Percentiles rank a stretch among this genome's conserved stretches.
Conservation (phyloP, 2,329 filamentous ascomycete genomes). For the Trichophyton simii region DNA sequence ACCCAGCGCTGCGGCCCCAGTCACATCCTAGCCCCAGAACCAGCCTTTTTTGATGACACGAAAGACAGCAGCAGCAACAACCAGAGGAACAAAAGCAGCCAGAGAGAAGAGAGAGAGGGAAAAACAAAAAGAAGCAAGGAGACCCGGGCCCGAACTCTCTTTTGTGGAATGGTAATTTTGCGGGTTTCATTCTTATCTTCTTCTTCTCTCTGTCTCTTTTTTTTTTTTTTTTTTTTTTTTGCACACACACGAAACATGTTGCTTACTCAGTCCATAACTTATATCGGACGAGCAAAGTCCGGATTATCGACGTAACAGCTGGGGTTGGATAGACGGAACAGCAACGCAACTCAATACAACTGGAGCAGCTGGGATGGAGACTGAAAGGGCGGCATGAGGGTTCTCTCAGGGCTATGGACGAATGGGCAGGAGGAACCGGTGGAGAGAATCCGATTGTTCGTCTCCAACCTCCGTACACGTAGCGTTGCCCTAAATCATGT, state of each 20-base stretch:
- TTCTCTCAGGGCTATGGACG: background rate
- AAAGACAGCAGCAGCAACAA: background rate
- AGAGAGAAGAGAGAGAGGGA: background rate
- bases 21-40: background rate
- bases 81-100: background rate
- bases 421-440: background rate
- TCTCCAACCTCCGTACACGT: background rate
- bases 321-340: background rate
- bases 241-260: background rate
- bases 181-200: background rate
- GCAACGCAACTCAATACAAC: background rate
- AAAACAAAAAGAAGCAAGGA: background rate
- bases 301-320: background rate
- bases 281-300: background rate
- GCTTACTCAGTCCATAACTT: background rate
- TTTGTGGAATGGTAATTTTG: conserved; percentile 4
- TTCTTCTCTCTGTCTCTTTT: background rate
- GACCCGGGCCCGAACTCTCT: background rate
- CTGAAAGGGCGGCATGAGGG: too few relatives aligned
- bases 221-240: background rate
- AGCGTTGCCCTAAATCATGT: background rate
- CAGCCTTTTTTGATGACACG: background rate
- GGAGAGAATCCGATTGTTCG: conserved; percentile 1
- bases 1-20: background rate
- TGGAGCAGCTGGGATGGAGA: background rate